Conservation (phyloP, 2,329 filamentous ascomycete genomes). For the Cladophialophora immunda region DNA sequence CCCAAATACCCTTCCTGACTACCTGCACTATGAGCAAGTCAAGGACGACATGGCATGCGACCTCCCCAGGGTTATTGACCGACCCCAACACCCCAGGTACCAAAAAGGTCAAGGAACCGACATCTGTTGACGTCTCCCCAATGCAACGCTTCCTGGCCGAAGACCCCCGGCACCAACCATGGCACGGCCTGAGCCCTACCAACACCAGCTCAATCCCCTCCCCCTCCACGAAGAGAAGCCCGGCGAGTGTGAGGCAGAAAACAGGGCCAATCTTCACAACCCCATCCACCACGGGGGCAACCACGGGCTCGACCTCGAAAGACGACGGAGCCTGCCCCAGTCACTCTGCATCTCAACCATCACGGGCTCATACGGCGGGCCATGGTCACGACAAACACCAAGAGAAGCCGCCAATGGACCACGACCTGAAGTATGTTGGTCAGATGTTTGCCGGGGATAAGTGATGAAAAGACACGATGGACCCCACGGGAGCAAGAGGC, state of each 20-base stretch:
- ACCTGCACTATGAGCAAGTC: not conserved
- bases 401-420: not conserved
- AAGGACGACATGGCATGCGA: not conserved
- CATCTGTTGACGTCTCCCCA: not conserved
- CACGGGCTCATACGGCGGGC: not conserved
- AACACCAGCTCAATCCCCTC: not conserved
- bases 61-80: not conserved
- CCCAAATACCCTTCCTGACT: not conserved
- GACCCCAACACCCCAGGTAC: not conserved
- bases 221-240: not conserved
- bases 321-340: not conserved
- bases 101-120: not conserved
- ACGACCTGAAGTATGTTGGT: conserved; percentile 11
- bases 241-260: not conserved
- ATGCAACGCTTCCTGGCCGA: conserved; percentile 10
- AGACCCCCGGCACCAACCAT: not conserved
- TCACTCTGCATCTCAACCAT: not conserved
- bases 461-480: not conserved
- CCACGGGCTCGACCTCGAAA: not conserved
- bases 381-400: not conserved
- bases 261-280: not conserved
- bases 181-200: not conserved
- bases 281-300: not conserved
- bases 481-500: not conserved
- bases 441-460: not conserved